Base-by-base conservation (phyloP, 768 basidiomycete genomes). In the Lentinula raphanica region DNA sequence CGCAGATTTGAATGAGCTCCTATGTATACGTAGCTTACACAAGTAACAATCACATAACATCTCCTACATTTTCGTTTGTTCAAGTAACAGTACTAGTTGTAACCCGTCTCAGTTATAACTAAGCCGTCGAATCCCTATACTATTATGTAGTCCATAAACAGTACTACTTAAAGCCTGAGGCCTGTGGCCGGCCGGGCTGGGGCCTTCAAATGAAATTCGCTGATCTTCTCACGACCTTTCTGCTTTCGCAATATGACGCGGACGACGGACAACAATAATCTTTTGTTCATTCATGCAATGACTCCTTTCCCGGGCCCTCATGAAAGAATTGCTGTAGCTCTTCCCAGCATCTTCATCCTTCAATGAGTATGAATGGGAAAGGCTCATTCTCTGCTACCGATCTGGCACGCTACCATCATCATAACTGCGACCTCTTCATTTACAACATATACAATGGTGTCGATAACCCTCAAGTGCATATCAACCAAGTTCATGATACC, bases 371-470 rank as follows among this genome's bases (percentile, higher is more conserved):
- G 74, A 62, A 48, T 36, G 46, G 54, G 55, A 69, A 67, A 61
- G 65, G 65, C 25, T 68, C 73, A 54, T 65, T 80, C n/a, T 75
- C 78, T 17, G 78, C 79, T 8, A 80, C 80, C 5, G 76, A 78
- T 58, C 71, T 80, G 32, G 79, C 78, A 36, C 68, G 65, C 9
- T 68, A 79, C 58, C 76, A 80, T 62, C 78, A 81, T 59, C 67
- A 75, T 55, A 72, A 70, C 58, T 81, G 80, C 60, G 76, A 80
- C 56, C 68, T 79, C 8, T 80, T 73, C 61, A 69, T 80, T 38
- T 74, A 79, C 65, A 75, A 78, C 49, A 67, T 71, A 35, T 78
- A 78, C 62, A 65, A 75, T 60, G 63, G 63, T 19, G 49, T 45
- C 59, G 50, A 32, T 54, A 57, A 45, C 21, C 56, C 40, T 7